Conservation (phyloP, 805 yeast genomes). For the Myxozyma melibiosi region DNA sequence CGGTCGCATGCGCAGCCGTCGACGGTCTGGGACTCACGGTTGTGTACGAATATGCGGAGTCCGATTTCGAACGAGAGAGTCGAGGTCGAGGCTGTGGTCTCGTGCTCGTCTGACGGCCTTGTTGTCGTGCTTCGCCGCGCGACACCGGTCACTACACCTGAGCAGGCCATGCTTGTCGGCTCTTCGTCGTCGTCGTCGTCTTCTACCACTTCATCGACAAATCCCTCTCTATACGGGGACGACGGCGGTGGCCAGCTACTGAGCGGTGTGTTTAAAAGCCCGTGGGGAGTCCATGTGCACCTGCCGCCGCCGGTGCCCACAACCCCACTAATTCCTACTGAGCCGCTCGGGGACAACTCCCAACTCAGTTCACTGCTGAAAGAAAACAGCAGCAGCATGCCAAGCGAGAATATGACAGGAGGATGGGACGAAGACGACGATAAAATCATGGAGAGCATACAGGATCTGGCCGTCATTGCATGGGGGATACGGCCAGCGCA, state of each 20-base stretch:
- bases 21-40: background rate
- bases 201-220: background rate
- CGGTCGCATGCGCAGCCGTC: slow-evolving; percentile 10
- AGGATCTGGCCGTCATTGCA: slow-evolving; percentile 2
- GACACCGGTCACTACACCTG: background rate
- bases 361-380: too few relatives aligned
- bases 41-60: background rate
- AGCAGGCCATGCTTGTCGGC: background rate
- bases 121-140: slow-evolving; percentile 19
- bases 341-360: background rate
- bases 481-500: slow-evolving; percentile 1
- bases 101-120: slow-evolving; percentile 25
- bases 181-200: background rate
- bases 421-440: background rate
- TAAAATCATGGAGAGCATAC: background rate
- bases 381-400: too few relatives aligned
- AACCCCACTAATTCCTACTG: background rate
- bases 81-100: slow-evolving; percentile 18
- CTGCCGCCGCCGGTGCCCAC: slow-evolving; percentile 11
- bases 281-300: slow-evolving; percentile 9
- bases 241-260: background rate
- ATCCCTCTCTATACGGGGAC: too few relatives aligned
- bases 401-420: background rate
- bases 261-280: slow-evolving; percentile 10
- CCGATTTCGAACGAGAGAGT: background rate